Evolutionary conservation across 2,329 filamentous ascomycete genomes (phyloP), one percentile per base, ranked within the genome.

Genomic region (Cladosporium sp.): DNA sequence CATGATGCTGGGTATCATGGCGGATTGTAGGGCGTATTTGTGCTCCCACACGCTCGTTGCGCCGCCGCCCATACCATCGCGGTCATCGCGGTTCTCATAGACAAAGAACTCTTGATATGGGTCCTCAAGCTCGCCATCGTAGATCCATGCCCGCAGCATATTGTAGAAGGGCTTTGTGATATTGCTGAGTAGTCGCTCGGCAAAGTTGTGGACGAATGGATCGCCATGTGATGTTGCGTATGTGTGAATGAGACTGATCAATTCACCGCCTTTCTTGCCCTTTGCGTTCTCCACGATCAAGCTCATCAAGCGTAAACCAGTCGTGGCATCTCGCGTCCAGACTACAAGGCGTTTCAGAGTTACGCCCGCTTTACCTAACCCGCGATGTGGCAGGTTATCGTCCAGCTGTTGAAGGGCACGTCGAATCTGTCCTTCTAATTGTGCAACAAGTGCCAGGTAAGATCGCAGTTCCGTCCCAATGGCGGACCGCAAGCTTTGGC

Each of bases 101-200:
- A 99, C 92, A 67, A 99, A 97, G 74, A 99, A 99, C 69, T 99
- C 94, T 57, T 86, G 82, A 68, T 92, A 97, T 0, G 95, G 94
- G 73, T 99, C 94, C n/a, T 90, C 91, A 13, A 99, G 81, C 77
- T 99, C 95, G 60, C 94, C 94, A 68, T 99, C 93, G 69, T 99
- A 99, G 51, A 99, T 96, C 94, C 94, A 99, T 66, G 91, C 89
- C 56, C 91, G 86, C 55, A 99, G 79, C 78, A 99, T 97, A 67
- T 95, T 90, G 72, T 99, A 99, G 70, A 99, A 99, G 0, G 95
- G 95, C 15, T 89, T 83, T 1, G 94, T 97, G 55, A 99, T 89
- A 67, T 93, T 90, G 5, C 83, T 82, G 5, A 99, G 81, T 25
- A 99, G 80, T 22, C 93, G 85, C 72, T 97, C 93, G 0, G 94